Percentiles rank a stretch among this genome's conserved stretches.
These are phyloP conservation scores for Cryptococcus jaspeensis DNA, from an alignment of 1,284 basidiomycete genomes.

Conservation along the genomic window DNA sequence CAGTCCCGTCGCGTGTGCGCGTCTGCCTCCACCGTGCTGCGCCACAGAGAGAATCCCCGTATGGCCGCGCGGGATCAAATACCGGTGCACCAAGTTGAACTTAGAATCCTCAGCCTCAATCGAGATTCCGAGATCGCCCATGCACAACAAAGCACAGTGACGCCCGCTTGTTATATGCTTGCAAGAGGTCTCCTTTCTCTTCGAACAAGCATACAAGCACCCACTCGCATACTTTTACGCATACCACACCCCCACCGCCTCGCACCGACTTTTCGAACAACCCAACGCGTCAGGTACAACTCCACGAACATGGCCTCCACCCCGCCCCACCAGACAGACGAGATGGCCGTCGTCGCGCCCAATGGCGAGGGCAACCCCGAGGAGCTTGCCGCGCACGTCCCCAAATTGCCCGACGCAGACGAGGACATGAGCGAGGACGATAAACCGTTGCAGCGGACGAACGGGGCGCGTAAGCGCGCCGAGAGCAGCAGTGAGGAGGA, in stretches of 20 bases:
- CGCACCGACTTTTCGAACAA: neutral
- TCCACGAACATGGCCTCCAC: conserved; percentile 3
- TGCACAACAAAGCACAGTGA: neutral
- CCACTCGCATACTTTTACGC: neutral
- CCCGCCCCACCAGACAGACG: conserved; percentile 8
- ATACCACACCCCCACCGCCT: neutral
- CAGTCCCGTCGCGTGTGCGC: no score
- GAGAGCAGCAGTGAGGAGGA: conserved; percentile 33
- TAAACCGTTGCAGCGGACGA: conserved; percentile 11
- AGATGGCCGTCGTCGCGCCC: conserved; percentile 38
- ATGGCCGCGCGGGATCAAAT: conserved; percentile 5
- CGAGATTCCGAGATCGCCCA: neutral
- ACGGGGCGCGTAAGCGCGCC: conserved; percentile 15
- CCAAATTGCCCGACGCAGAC: conserved; percentile 18
- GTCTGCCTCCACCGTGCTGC: no score
- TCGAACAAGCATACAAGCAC: neutral
- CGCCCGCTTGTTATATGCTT: neutral
- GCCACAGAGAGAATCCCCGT: no score
- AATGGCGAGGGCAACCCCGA: conserved; percentile 13
- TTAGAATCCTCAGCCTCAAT: neutral
- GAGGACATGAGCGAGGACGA: conserved; percentile 22
- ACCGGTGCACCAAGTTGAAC: conserved; percentile 1
- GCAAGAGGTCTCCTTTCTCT: neutral
- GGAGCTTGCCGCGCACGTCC: conserved; percentile 13
- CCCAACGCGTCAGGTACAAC: conserved; percentile 2